A percentile compares a stretch with the other conserved stretches of the same genome.
These are phyloP conservation scores for Lavandula angustifolia DNA, from an alignment of 257 asterid species.

Conservation along the genomic window DNA sequence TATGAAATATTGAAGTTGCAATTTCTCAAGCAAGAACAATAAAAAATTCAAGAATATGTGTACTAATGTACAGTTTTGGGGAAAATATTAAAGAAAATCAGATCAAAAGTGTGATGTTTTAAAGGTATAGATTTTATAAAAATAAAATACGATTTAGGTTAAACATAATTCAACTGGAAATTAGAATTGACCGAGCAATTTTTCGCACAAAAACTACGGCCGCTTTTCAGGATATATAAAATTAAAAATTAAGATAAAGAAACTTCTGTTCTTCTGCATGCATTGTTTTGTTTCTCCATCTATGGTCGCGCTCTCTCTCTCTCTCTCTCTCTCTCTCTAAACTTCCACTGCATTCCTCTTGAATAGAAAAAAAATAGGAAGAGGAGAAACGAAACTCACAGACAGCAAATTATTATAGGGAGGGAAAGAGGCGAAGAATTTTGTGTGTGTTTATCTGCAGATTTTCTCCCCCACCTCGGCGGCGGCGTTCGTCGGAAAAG, in stretches of 20 bases:
- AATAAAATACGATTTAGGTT: neutral
- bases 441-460: neutral
- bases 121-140: no score
- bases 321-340: constrained; percentile 5
- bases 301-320: neutral
- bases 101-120: no score
- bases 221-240: constrained; percentile 5
- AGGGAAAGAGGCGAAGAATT: neutral
- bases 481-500: constrained; percentile 42
- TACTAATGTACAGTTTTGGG: no score
- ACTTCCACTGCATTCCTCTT: neutral
- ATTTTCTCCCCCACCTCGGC: constrained; percentile 16
- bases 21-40: no score
- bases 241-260: neutral
- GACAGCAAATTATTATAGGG: neutral
- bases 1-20: no score
- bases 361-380: constrained; percentile 31
- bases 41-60: no score
- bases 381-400: neutral
- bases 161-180: neutral
- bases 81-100: no score
- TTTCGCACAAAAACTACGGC: neutral
- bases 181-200: constrained; percentile 6
- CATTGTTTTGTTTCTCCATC: neutral
- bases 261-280: neutral